Evolutionary conservation across 495 filamentous ascomycete genomes (phyloP), one percentile per base, ranked within the genome.

Genomic region (Penicillium macrosclerotiorum): DNA sequence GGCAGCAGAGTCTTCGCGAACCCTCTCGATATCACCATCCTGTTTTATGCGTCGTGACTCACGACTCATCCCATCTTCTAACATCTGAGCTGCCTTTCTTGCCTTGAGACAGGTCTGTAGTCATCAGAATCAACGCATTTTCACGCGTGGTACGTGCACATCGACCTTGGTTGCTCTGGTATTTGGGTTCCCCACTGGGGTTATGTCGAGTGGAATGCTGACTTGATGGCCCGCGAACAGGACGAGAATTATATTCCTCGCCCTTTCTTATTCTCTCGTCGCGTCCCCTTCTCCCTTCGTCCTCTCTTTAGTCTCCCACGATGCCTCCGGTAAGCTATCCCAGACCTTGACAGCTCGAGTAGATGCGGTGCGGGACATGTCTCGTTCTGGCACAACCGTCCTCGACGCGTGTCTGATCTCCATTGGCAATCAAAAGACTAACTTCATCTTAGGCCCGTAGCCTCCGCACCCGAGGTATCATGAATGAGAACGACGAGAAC

Each of bases 401-500:
- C 19, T 38, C 5, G 32, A 57, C 55, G 49, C 51, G 54, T 55
- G 18, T 33, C 17, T 20, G 36, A 20, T 40, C 38, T 45, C 52
- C 39, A 42, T 55, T 49, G 20, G 34, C 41, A 5, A 23, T 44
- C 26, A 31, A 41, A 23, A 44, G 40, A 56, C 57, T 62, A 37
- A 57, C 50, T 17, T 9, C 22, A 22, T 17, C 44, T 22, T 52
- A 84, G 80, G 73, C 69, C 60, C 77, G 83, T 51, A 68, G 70
- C 41, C 65, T 76, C 55, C 75, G 84, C 52, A 73, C 75, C 44
- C 82, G 90, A 68, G 77, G 80, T 53, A 69, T 84, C 47, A 84
- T 83, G 57, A 92, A 96, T 64, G 90, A 96, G 69, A 96, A 96
- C 59, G 93, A 96, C 60, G 93, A 97, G 75, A 96, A 95, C 58